Percentiles rank a stretch among this genome's conserved stretches.
These are phyloP conservation scores for Coemansia asiatica DNA, from an alignment of 192 early-diverging fungal genomes.

Conservation along the genomic window DNA sequence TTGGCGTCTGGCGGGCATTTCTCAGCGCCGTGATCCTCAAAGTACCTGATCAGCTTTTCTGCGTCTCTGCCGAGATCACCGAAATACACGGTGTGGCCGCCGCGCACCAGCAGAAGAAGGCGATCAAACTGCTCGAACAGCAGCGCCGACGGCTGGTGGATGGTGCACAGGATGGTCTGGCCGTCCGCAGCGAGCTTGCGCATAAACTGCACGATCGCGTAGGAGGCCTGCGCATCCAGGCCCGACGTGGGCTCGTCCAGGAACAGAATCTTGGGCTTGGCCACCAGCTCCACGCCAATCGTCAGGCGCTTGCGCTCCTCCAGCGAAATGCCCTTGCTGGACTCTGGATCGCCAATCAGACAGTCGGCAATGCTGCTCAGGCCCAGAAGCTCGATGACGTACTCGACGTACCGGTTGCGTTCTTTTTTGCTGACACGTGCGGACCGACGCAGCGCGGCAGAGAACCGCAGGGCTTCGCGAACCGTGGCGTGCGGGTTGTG, in stretches of 20 bases:
- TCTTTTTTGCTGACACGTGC: constrained; percentile 76
- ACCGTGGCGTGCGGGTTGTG: constrained; percentile 67
- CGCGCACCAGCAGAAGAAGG: constrained; percentile 70
- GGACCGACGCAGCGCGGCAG: constrained; percentile 68
- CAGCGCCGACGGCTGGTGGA: constrained; percentile 78
- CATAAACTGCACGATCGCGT: constrained; percentile 70
- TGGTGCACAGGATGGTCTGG: constrained; percentile 71
- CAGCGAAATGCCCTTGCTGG: constrained; percentile 72
- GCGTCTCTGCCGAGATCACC: constrained; percentile 75
- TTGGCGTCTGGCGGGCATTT: constrained; percentile 67
- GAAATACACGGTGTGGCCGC: constrained; percentile 78
- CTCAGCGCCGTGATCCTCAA: constrained; percentile 6
- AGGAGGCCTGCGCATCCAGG: constrained; percentile 69
- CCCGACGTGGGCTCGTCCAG: constrained; percentile 87
- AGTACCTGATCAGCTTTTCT: constrained; percentile 67
- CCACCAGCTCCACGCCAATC: constrained; percentile 78
- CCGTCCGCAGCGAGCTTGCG: constrained; percentile 61
- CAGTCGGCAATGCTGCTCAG: constrained; percentile 68
- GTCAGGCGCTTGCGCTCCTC: constrained; percentile 83
- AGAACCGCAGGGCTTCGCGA: constrained; percentile 60
- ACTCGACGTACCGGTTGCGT: constrained; percentile 66
- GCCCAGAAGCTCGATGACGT: constrained; percentile 71
- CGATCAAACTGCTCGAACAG: constrained; percentile 83
- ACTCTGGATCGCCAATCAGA: constrained; percentile 67
- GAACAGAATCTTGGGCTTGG: constrained; percentile 77